A percentile compares a stretch with the other conserved stretches of the same genome.
Conservation (phyloP, 1,284 basidiomycete species). For the Ganoderma resinaceum region DNA sequence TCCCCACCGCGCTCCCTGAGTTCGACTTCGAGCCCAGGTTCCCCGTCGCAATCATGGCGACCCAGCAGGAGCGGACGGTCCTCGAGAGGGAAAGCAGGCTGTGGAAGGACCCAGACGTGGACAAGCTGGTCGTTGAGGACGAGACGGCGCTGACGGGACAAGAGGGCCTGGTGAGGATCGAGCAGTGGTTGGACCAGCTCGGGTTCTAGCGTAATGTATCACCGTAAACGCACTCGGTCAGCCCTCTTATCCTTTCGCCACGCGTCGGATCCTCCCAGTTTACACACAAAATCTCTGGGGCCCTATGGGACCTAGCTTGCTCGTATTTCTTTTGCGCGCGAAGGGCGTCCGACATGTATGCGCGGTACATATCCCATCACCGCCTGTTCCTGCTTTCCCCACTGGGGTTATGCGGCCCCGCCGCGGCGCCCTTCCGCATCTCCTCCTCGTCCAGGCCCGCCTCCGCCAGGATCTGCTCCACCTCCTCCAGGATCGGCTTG, state of each 20-base stretch:
- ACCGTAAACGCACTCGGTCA: background rate
- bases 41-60: constrained; percentile 61
- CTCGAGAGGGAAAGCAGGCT: constrained; percentile 27
- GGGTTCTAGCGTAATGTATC: constrained; percentile 20
- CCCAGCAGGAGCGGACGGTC: constrained; percentile 21
- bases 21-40: constrained; percentile 72
- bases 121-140: constrained; percentile 30
- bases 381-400: constrained; percentile 63
- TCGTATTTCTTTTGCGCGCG: background rate
- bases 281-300: background rate
- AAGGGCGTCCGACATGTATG: background rate
- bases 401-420: constrained; percentile 42
- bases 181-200: constrained; percentile 34
- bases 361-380: constrained; percentile 34
- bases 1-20: constrained; percentile 52
- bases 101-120: constrained; percentile 30
- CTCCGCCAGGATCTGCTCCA: constrained; percentile 85
- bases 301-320: background rate
- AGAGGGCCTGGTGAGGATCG: constrained; percentile 33
- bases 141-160: constrained; percentile 25
- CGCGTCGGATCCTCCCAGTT: background rate
- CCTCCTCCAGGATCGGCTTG: constrained; percentile 81
- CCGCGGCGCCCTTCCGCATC: constrained; percentile 61
- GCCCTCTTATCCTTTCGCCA: too few species aligned
- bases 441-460: constrained; percentile 91